Conservation (phyloP, 1,139 yeast genomes). For the Pichia sp. region DNA sequence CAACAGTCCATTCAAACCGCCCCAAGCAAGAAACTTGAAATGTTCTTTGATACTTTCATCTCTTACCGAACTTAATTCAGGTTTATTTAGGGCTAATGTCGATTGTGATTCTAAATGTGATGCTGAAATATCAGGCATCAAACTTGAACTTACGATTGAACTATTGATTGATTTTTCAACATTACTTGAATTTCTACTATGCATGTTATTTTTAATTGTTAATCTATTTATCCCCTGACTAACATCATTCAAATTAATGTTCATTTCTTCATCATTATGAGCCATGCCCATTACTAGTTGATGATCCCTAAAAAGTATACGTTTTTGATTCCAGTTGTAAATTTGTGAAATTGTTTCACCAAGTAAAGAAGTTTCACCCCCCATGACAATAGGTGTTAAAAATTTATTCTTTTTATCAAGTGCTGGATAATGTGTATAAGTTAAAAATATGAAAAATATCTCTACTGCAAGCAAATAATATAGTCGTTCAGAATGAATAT, state of each 20-base stretch:
- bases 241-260: background rate
- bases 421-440: conserved; percentile 27
- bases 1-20: conserved; percentile 51
- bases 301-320: background rate
- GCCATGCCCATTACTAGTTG: background rate
- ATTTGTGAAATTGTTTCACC: conserved; percentile 56
- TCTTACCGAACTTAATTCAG: background rate
- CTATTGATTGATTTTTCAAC: background rate
- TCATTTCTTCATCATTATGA: conserved; percentile 1
- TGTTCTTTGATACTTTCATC: conserved; percentile 21
- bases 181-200: conserved; percentile 2
- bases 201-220: background rate
- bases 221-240: conserved; percentile 1
- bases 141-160: too few relatives aligned
- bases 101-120: background rate
- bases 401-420: conserved; percentile 26
- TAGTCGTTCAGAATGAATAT: conserved; percentile 20
- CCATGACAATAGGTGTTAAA: conserved; percentile 27
- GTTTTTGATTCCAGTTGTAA: conserved; percentile 28
- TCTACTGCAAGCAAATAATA: conserved; percentile 25
- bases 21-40: conserved; percentile 53
- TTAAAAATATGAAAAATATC: conserved; percentile 23
- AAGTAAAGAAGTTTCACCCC: conserved; percentile 42
- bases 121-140: background rate
- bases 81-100: background rate